These are phyloP conservation scores for Graphiopsis chlorocephala DNA, from an alignment of 2,329 filamentous ascomycete genomes.

Conservation along the genomic window DNA sequence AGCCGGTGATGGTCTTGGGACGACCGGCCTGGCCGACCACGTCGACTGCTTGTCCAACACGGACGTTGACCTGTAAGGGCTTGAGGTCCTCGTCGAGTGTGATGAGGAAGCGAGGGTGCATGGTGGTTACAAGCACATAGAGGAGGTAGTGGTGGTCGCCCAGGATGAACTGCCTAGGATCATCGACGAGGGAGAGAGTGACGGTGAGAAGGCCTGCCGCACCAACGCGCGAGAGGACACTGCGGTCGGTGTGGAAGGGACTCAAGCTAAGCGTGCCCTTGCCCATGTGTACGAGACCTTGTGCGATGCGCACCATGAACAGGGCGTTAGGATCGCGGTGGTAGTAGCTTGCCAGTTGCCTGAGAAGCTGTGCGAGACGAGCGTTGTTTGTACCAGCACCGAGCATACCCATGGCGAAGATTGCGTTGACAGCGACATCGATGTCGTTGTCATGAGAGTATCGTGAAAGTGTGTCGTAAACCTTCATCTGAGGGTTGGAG, in stretches of 20 bases:
- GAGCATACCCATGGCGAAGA: constrained; percentile 97
- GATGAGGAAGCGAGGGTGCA: constrained; percentile 94
- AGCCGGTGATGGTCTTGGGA: constrained; percentile 98
- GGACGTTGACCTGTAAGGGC: constrained; percentile 91
- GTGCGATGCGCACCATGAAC: constrained; percentile 98
- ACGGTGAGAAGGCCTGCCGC: constrained; percentile 87
- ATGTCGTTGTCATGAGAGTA: constrained; percentile 99
- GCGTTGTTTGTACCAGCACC: constrained; percentile 98
- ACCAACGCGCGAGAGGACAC: constrained; percentile 88
- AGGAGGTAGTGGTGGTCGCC: constrained; percentile 83
- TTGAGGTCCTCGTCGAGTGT: constrained; percentile 93
- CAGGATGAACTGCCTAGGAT: constrained; percentile 73
- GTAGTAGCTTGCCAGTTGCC: constrained; percentile 96
- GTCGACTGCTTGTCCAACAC: constrained; percentile 96
- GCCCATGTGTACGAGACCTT: constrained; percentile 97
- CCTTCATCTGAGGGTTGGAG: constrained; percentile 99
- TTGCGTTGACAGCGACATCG: constrained; percentile 96
- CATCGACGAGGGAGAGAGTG: constrained; percentile 89
- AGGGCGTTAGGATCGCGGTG: constrained; percentile 92
- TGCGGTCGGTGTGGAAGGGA: constrained; percentile 98
- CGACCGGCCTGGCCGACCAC: constrained; percentile 95
- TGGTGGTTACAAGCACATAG: constrained; percentile 94
- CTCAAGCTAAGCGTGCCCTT: constrained; percentile 95
- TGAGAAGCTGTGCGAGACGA: constrained; percentile 85
- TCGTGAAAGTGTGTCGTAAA: constrained; percentile 94